phyloP scores from a whole-genome alignment of 345 rosid genomes.

The rapeseed (Brassica napus) region DNA sequence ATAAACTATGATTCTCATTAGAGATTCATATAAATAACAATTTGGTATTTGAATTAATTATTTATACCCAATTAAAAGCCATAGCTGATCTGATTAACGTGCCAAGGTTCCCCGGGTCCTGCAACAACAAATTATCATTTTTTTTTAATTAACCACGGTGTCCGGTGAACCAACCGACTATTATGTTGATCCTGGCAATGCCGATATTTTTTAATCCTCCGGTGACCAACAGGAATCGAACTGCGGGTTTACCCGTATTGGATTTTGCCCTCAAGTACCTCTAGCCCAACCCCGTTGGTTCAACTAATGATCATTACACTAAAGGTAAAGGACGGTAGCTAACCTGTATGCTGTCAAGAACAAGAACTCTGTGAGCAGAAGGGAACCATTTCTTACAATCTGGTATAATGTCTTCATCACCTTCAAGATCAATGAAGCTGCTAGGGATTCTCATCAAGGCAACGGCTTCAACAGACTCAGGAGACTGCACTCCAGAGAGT shows the following conservation, averaged over 20 bases:
- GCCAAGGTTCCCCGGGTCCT: conserved; percentile 97
- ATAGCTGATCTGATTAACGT: conserved; percentile 83
- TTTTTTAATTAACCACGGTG: too few species aligned
- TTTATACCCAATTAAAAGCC: conserved; percentile 81
- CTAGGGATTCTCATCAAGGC: conserved; percentile 78
- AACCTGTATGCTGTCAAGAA: conserved; percentile 89
- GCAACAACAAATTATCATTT: conserved; percentile 36
- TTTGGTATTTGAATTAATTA: background rate
- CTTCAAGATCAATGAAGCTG: conserved; percentile 51
- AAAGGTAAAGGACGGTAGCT: background rate
- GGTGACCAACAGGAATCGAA: too few species aligned
- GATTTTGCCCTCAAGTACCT: too few species aligned
- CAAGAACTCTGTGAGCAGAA: conserved; percentile 65
- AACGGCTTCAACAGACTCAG: conserved; percentile 73
- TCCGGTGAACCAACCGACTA: too few species aligned
- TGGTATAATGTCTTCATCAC: conserved; percentile 23
- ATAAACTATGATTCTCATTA: background rate
- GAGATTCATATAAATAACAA: background rate
- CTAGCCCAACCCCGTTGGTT: too few species aligned
- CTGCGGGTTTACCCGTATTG: too few species aligned
- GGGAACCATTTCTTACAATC: conserved; percentile 67
- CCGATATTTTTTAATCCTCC: too few species aligned
- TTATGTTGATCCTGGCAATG: too few species aligned
- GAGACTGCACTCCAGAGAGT: conserved; percentile 75
- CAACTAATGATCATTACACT: background rate